These are phyloP conservation scores for Sordariomycetes sp. DNA, from an alignment of 2,329 filamentous ascomycete species.

Conservation along the genomic window DNA sequence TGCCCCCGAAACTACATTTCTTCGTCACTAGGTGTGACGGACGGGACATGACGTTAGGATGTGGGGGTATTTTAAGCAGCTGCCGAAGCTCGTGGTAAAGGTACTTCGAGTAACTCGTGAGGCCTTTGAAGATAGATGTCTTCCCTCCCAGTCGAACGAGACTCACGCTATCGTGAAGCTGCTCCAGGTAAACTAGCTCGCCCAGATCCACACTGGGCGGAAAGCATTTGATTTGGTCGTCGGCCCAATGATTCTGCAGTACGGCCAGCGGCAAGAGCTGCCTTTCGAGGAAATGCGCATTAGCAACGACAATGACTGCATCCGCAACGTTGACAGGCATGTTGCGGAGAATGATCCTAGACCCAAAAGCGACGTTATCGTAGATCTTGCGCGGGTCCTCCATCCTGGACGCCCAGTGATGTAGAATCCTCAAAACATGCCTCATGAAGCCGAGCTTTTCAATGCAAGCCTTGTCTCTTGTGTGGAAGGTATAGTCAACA, in stretches of 20 bases:
- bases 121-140: constrained; percentile 46
- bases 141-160: constrained; percentile 34
- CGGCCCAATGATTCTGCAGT: constrained; percentile 34
- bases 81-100: constrained; percentile 52
- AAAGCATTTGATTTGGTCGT: constrained; percentile 22
- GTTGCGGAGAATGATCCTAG: constrained; percentile 44
- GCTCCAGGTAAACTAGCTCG: constrained; percentile 37
- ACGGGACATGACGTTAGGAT: constrained; percentile 41
- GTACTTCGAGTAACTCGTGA: constrained; percentile 49
- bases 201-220: constrained; percentile 39
- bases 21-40: constrained; percentile 49
- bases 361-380: constrained; percentile 43
- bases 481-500: constrained; percentile 44
- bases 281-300: constrained; percentile 42
- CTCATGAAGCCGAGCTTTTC: constrained; percentile 39
- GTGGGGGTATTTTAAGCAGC: constrained; percentile 40
- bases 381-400: constrained; percentile 25
- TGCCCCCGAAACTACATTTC: constrained; percentile 43
- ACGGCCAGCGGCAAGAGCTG: constrained; percentile 35
- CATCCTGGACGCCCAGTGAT: constrained; percentile 34
- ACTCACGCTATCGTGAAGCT: constrained; percentile 52
- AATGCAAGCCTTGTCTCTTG: constrained; percentile 38
- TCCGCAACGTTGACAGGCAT: constrained; percentile 36
- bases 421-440: constrained; percentile 44
- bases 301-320: constrained; percentile 35